These are phyloP conservation scores for Quercus mongolica DNA, from an alignment of 306 rosid genomes.

Conservation along the genomic window DNA sequence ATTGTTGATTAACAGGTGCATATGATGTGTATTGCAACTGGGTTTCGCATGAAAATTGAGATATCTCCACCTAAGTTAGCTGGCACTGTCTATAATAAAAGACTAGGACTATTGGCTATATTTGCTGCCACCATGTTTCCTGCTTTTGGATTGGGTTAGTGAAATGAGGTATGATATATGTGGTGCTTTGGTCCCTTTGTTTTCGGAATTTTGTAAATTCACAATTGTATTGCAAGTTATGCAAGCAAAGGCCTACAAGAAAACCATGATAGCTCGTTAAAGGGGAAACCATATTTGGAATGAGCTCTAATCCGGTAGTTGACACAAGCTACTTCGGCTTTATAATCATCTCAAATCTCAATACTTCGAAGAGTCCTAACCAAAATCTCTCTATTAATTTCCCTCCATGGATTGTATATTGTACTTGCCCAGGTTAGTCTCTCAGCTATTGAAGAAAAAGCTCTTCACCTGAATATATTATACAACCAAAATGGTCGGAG, in stretches of 20 bases:
- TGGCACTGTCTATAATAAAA: not conserved
- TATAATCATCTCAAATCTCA: no score
- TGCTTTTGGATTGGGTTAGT: no score
- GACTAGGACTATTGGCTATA: not conserved
- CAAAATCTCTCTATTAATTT: not conserved
- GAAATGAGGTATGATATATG: no score
- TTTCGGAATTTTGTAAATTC: not conserved
- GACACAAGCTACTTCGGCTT: no score
- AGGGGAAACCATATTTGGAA: no score
- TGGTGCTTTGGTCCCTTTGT: no score
- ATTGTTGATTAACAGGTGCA: no score
- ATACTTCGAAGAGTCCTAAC: not conserved
- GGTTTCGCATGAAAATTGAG: not conserved
- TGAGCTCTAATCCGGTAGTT: no score
- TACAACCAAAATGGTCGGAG: not conserved
- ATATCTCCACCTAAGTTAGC: not conserved
- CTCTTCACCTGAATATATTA: not conserved
- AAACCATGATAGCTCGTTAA: not conserved
- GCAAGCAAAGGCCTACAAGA: not conserved
- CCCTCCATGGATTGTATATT: not conserved
- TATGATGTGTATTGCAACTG: no score
- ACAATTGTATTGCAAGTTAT: not conserved
- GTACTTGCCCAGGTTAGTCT: not conserved
- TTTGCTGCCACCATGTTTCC: not conserved
- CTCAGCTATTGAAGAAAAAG: no score